phyloP scores from a whole-genome alignment of 306 rosid genomes.

The Acacia crassicarpa region DNA sequence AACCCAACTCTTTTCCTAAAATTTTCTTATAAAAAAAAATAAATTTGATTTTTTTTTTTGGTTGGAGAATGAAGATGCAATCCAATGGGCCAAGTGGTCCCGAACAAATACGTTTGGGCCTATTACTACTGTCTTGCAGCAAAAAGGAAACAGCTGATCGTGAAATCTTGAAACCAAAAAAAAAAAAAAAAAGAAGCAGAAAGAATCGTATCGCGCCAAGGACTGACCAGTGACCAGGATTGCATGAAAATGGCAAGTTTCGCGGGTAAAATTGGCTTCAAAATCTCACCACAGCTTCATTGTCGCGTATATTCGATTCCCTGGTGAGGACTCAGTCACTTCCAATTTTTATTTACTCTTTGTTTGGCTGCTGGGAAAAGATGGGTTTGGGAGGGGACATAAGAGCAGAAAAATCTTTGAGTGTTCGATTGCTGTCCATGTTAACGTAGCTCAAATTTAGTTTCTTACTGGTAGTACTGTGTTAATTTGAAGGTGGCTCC shows the following conservation, averaged over 20 bases:
- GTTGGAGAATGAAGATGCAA: background rate
- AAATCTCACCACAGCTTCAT: conserved; percentile 44
- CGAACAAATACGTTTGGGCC: background rate
- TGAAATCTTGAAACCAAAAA: background rate
- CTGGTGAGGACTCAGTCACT: conserved; percentile 42
- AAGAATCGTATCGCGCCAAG: background rate
- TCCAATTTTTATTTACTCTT: conserved; percentile 1
- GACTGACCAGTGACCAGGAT: background rate
- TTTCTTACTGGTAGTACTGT: conserved; percentile 13
- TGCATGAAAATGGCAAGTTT: conserved; percentile 47
- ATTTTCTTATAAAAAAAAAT: no score
- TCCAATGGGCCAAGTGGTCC: background rate
- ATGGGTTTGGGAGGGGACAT: background rate
- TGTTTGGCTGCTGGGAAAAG: conserved; percentile 30
- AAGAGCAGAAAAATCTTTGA: conserved; percentile 1
- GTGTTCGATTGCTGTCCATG: background rate
- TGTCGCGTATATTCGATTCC: conserved; percentile 37
- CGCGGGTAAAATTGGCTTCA: conserved; percentile 52
- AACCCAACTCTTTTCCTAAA: no score
- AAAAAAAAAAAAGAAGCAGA: no score
- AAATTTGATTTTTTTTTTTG: background rate
- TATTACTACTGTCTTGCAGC: background rate
- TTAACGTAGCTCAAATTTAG: conserved; percentile 18
- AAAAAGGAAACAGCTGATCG: background rate
- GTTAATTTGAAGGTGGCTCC: conserved; percentile 24